Conservation (phyloP, 495 filamentous ascomycete genomes). For the Annulohypoxylon moriforme region DNA sequence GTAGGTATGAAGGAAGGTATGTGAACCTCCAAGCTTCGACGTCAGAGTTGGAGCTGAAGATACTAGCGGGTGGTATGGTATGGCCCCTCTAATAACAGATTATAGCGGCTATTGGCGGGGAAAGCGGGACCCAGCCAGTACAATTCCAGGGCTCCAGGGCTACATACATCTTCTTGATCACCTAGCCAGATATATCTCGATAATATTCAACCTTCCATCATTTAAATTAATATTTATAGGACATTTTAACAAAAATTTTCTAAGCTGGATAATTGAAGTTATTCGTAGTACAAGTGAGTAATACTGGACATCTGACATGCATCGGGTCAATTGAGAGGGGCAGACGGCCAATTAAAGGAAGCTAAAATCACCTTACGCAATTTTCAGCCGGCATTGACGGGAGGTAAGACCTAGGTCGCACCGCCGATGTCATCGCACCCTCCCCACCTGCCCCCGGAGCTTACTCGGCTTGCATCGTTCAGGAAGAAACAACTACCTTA, state of each 20-base stretch:
- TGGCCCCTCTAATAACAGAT: constrained; percentile 3
- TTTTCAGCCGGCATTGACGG: constrained; percentile 1
- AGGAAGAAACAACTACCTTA: neutral
- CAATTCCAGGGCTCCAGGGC: too few species aligned
- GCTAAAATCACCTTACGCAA: constrained; percentile 6
- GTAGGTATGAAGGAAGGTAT: neutral
- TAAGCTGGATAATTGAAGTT: too few species aligned
- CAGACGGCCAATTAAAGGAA: constrained; percentile 7
- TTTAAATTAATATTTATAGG: too few species aligned
- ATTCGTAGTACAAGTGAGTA: neutral
- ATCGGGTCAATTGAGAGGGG: neutral
- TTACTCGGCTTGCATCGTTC: neutral
- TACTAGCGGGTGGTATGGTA: neutral
- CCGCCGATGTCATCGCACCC: constrained; percentile 20
- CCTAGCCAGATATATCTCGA: too few species aligned
- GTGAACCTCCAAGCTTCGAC: neutral
- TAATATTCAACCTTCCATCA: too few species aligned
- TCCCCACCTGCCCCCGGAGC: constrained; percentile 3
- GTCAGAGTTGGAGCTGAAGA: constrained; percentile 11
- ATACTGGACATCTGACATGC: neutral
- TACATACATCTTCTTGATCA: too few species aligned
- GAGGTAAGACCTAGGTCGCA: neutral
- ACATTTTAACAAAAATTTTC: too few species aligned
- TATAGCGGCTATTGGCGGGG: neutral
- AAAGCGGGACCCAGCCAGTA: neutral